These are phyloP conservation scores for Scenedesmus sp. DNA, from an alignment of 163 green algal species.

Conservation along the genomic window DNA sequence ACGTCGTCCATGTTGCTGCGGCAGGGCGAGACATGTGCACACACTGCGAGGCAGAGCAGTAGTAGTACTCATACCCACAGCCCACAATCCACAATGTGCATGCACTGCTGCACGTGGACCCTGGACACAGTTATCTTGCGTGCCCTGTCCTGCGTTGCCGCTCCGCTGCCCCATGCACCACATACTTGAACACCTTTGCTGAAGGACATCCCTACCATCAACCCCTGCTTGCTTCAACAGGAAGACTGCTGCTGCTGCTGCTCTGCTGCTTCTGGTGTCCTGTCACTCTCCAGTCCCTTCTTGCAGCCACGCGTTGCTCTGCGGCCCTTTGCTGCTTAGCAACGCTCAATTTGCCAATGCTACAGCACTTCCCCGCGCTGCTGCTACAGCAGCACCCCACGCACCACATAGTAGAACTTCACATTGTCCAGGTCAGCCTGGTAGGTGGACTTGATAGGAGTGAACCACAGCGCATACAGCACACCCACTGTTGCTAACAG, in stretches of 20 bases:
- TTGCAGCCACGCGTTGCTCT: not conserved
- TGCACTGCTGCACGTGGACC: no score
- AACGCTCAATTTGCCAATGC: not conserved
- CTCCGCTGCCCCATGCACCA: no score
- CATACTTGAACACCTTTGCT: not conserved
- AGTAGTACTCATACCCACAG: no score
- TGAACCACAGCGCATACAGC: conserved; percentile 86
- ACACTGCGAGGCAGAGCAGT: no score
- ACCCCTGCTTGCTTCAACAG: not conserved
- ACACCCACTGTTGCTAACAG: conserved; percentile 91
- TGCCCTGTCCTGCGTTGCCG: not conserved
- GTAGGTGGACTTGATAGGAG: conserved; percentile 81
- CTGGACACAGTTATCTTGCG: not conserved
- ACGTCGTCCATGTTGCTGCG: not conserved
- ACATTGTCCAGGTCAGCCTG: conserved; percentile 92
- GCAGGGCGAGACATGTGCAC: no score
- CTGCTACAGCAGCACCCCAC: conserved; percentile 17
- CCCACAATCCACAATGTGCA: no score
- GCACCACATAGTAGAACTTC: conserved; percentile 86
- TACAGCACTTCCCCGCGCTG: not conserved
- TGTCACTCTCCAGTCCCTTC: no score
- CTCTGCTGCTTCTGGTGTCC: no score
- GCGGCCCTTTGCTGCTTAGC: not conserved
- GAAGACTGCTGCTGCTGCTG: not conserved
- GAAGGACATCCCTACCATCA: not conserved